Base-by-base conservation (phyloP, 371 early-diverging fungal species). In the Circinella umbellata region DNA sequence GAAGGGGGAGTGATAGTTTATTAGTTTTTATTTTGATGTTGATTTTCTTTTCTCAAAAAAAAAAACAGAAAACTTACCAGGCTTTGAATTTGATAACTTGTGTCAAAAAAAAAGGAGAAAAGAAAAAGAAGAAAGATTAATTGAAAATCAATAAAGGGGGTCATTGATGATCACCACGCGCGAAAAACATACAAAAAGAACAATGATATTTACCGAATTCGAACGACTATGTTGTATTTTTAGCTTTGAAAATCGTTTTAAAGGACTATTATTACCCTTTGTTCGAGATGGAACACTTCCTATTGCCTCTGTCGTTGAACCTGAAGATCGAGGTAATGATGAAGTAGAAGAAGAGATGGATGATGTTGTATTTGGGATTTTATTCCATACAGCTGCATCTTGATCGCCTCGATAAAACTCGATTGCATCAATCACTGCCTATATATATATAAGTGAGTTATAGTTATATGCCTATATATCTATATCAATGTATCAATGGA, bases 401-500 rank as follows among this genome's bases (percentile, higher is more conserved):
- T 63, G 63, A 47, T 84, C 84, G 60, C 94, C 94, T 66, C 89
- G 89, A 82, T 93, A 95, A 75, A 97, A 97, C 62, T 92, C 93
- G 74, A 98, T 93, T 57, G 95, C 93, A 74, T 98, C 96, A 47
- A 98, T 84, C 35, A 98, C 95, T 13, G 98, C 92, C 86, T 86
- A 73, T 20, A 17, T 47, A 7, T 8, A 60, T 18, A 49, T 42
- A 36, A 67, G 27, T 27, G 27, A 27, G 27, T 27, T 27, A 27
- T 27, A 27, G 27, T 27, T 27, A 27, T 27, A 27, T 27, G 27
- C 1, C 27, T 27, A 27, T 27, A 27, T 27, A 27, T 27, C 27
- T 27, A 27, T 27, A 27, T 27, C 27, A 27, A 27, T 27, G 27
- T 27, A 27, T 27, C 27, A 27, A 27, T 27, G 2, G 27, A 27